A percentile compares a stretch with the other conserved stretches of the same genome.
phyloP scores from a whole-genome alignment of 805 yeast genomes.

The Teunomyces atbi region DNA sequence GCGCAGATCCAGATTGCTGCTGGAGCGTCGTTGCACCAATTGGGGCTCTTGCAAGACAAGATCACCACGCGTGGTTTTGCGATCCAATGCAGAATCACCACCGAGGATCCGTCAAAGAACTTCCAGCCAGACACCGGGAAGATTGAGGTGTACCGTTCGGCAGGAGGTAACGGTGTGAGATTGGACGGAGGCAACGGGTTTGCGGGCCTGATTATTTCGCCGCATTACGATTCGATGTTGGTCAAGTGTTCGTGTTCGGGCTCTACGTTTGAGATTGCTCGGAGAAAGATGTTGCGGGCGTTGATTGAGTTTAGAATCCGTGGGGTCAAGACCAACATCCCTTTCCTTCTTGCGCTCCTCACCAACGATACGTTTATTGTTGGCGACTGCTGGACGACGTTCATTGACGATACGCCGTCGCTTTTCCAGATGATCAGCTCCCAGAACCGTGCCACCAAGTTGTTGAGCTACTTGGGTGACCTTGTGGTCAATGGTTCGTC shows the following conservation, averaged over 20 bases:
- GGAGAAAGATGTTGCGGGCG: slow-evolving; percentile 97
- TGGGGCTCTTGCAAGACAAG: slow-evolving; percentile 91
- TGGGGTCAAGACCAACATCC: slow-evolving; percentile 98
- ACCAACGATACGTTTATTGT: slow-evolving; percentile 84
- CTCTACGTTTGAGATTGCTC: slow-evolving; percentile 91
- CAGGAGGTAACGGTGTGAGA: slow-evolving; percentile 99
- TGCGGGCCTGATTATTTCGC: slow-evolving; percentile 94
- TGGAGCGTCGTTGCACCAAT: slow-evolving; percentile 89
- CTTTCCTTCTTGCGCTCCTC: slow-evolving; percentile 86
- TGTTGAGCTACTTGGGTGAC: slow-evolving; percentile 88
- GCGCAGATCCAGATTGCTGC: slow-evolving; percentile 99
- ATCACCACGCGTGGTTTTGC: slow-evolving; percentile 97
- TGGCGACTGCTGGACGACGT: slow-evolving; percentile 97
- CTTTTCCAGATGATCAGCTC: slow-evolving; percentile 92
- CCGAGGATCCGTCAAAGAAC: slow-evolving; percentile 94
- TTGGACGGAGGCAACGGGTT: slow-evolving; percentile 98
- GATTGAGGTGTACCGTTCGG: slow-evolving; percentile 94
- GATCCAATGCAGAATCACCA: slow-evolving; percentile 97
- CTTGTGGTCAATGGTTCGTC: slow-evolving; percentile 94
- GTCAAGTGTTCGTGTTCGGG: slow-evolving; percentile 98
- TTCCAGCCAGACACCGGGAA: slow-evolving; percentile 99
- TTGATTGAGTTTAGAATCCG: slow-evolving; percentile 96
- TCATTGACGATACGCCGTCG: slow-evolving; percentile 96
- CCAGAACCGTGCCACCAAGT: slow-evolving; percentile 94
- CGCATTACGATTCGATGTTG: slow-evolving; percentile 97